A percentile compares a stretch with the other conserved stretches of the same genome.
Conservation (phyloP, 345 rosid genomes). For the Camelina hispida region DNA sequence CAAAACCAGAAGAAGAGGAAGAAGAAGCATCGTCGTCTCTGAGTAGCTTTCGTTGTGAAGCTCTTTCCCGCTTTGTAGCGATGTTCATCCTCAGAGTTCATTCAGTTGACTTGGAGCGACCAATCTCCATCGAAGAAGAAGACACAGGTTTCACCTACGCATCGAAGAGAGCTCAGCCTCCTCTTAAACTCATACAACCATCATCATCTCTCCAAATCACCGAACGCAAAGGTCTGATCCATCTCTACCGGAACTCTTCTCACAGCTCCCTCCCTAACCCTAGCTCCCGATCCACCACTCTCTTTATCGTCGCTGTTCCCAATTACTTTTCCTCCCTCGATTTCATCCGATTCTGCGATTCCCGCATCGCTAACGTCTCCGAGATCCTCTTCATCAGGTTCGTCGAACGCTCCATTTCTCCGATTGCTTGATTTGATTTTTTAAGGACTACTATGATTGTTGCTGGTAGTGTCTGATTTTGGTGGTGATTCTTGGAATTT, state of each 20-base stretch:
- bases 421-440: slow-evolving; percentile 2
- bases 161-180: slow-evolving; percentile 37
- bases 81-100: slow-evolving; percentile 88
- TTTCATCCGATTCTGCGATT: slow-evolving; percentile 71
- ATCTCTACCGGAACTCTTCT: slow-evolving; percentile 66
- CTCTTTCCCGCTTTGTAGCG: slow-evolving; percentile 21
- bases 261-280: slow-evolving; percentile 72
- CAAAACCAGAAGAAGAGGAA: not conserved
- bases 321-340: slow-evolving; percentile 77
- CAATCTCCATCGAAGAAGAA: slow-evolving; percentile 58
- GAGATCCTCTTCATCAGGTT: slow-evolving; percentile 77
- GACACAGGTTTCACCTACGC: slow-evolving; percentile 53
- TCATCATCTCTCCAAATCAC: slow-evolving; percentile 50
- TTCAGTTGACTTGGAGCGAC: slow-evolving; percentile 75
- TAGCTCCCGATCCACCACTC: slow-evolving; percentile 67
- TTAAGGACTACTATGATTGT: slow-evolving; percentile 11
- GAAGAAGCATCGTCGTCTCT: not conserved
- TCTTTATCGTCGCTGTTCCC: slow-evolving; percentile 86
- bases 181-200: slow-evolving; percentile 30
- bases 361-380: slow-evolving; percentile 52
- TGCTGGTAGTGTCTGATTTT: slow-evolving; percentile 10
- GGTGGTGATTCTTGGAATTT: not conserved
- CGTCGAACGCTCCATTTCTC: not conserved
- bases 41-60: not conserved
- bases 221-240: slow-evolving; percentile 78